Base-by-base conservation (phyloP, 2,329 filamentous ascomycete genomes). In the Bipolaris cookei region DNA sequence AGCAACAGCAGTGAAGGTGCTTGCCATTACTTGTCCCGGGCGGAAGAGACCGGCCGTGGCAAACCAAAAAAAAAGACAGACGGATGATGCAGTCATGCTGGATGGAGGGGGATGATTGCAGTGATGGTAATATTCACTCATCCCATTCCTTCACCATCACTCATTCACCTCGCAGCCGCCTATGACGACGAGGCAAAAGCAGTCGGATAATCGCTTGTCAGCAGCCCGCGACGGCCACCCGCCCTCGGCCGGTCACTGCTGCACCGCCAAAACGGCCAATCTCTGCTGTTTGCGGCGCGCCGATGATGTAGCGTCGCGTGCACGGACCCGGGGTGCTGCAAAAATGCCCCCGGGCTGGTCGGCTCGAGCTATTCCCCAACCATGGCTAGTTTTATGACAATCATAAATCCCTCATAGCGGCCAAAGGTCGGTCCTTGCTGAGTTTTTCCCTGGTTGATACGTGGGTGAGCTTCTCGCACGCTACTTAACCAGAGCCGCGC, bases 381-480 rank as follows among this genome's bases (percentile, higher is more conserved):
- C 54, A 54, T 35, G 48, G 56, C 56, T 62, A 64, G 61, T 48
- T 51, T 58, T 50, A 42, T 41, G 55, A 58, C 50, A 57, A 60
- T 57, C 55, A 57, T 57, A 60, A 60, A 60, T 60, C 58, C 50
- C 58, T 53, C 58, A 60, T 58, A 58, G 58, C 55, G 55, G 58
- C 58, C 54, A 58, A 60, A 58, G 58, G 56, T 59, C 62, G 59
- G 61, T 62, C 56, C 62, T 57, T 50, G 56, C 62, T 64, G 60
- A 68, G 66, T 67, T 69, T 69, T 69, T 69, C 62, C 65, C 64
- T 68, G 67, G 65, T 58, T 54, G 46, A 54, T 44, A 47, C 57
- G 51, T 51, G 48, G 37, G 51, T 53, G 53, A 57, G 50, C 41
- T 51, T 54, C 58, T 52, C 51, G 56, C 53, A 58, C 63, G 61